Conservation (phyloP, 768 basidiomycete genomes). For the Calocybe indica region DNA sequence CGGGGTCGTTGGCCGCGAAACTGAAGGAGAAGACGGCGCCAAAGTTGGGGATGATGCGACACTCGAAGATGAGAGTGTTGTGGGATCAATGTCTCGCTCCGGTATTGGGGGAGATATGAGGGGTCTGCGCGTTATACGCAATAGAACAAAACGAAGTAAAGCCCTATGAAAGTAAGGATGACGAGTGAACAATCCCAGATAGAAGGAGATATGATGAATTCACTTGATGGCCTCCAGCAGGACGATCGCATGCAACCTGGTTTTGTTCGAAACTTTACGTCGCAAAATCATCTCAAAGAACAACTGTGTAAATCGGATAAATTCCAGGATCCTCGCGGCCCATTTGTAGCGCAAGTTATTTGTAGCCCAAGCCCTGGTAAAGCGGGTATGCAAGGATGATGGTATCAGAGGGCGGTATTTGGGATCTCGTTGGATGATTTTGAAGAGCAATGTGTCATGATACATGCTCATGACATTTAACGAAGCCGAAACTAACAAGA, state of each 20-base stretch:
- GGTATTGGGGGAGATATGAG: constrained; percentile 75
- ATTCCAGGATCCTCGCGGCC: constrained; percentile 67
- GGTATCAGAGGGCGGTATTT: constrained; percentile 75
- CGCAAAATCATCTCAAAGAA: constrained; percentile 85
- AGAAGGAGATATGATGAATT: constrained; percentile 16
- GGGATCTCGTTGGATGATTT: constrained; percentile 55
- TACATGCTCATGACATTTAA: constrained; percentile 89
- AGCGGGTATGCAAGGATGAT: constrained; percentile 76
- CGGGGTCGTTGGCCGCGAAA: constrained; percentile 58
- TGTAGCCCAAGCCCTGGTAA: constrained; percentile 83
- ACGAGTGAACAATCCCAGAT: constrained; percentile 6
- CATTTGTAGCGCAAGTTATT: constrained; percentile 68
- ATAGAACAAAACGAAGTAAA: constrained; percentile 62
- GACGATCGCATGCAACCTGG: constrained; percentile 73
- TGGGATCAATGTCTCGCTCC: constrained; percentile 82
- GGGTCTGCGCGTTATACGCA: constrained; percentile 74
- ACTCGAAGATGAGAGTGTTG: constrained; percentile 50
- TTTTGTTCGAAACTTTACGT: constrained; percentile 58
- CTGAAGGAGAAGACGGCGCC: constrained; percentile 48
- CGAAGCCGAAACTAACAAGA: constrained; percentile 68
- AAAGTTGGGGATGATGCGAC: constrained; percentile 54
- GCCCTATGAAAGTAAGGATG: constrained; percentile 41
- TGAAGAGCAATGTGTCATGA: constrained; percentile 86
- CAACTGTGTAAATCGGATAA: constrained; percentile 77
- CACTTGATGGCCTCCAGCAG: constrained; percentile 83